phyloP scores from a whole-genome alignment of 495 filamentous ascomycete species.

The Hypoxylon cercidicola region DNA sequence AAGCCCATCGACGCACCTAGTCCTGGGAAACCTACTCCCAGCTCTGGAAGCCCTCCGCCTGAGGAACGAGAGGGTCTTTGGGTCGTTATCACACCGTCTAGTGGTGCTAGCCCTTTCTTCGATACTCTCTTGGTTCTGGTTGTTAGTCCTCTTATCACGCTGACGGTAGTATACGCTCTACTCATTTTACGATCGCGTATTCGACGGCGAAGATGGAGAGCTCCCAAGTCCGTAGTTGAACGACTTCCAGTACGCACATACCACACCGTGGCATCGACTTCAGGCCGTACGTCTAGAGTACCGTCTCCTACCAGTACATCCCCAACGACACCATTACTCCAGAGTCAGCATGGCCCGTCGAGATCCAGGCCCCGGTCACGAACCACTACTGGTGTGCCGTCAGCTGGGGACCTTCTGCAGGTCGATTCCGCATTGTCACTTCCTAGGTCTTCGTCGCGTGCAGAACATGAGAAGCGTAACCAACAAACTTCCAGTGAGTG shows the following conservation, averaged over 20 bases:
- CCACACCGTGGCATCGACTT: slow-evolving; percentile 77
- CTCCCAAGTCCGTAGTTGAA: slow-evolving; percentile 95
- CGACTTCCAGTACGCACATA: slow-evolving; percentile 95
- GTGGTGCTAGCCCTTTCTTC: slow-evolving; percentile 92
- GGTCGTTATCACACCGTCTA: slow-evolving; percentile 93
- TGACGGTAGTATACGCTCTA: slow-evolving; percentile 92
- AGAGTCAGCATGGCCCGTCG: slow-evolving; percentile 62
- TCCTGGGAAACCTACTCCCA: slow-evolving; percentile 22
- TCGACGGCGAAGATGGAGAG: slow-evolving; percentile 89
- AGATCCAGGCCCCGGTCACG: slow-evolving; percentile 70
- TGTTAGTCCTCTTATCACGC: slow-evolving; percentile 88
- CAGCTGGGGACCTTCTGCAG: slow-evolving; percentile 50
- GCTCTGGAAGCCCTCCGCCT: slow-evolving; percentile 22
- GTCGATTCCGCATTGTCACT: slow-evolving; percentile 52
- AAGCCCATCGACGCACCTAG: slow-evolving; percentile 19
- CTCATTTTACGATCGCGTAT: slow-evolving; percentile 89
- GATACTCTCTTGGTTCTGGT: slow-evolving; percentile 95
- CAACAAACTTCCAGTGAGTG: slow-evolving; percentile 66
- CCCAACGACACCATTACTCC: slow-evolving; percentile 79
- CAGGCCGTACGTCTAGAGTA: slow-evolving; percentile 66
- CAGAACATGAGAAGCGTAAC: slow-evolving; percentile 63
- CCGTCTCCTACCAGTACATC: slow-evolving; percentile 69
- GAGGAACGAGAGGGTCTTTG: slow-evolving; percentile 82
- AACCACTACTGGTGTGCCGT: slow-evolving; percentile 69
- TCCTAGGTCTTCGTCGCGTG: slow-evolving; percentile 38